Evolutionary conservation across 2,329 filamentous ascomycete genomes (phyloP).

Genomic region (Monosporascus sp.): DNA sequence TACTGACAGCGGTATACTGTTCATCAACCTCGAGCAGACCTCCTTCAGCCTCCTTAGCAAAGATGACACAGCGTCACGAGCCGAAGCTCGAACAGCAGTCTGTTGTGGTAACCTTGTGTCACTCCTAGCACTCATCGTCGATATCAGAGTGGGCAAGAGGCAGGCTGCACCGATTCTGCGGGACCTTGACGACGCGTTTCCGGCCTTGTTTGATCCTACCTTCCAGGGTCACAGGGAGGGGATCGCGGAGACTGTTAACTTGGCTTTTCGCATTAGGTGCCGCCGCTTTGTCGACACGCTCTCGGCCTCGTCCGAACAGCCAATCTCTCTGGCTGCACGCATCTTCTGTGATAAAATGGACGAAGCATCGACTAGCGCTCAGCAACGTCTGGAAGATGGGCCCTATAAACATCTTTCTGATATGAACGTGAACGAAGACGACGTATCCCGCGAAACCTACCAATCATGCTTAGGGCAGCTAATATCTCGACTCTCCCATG

Average conservation of each 20-base stretch:
- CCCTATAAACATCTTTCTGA: slow-evolving; percentile 15
- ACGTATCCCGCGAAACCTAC: slow-evolving; percentile 1
- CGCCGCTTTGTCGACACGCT: slow-evolving; percentile 14
- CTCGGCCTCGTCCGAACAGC: slow-evolving; percentile 1
- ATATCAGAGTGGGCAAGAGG: slow-evolving; percentile 8
- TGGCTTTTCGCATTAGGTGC: slow-evolving; percentile 20
- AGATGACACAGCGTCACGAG: slow-evolving; percentile 5
- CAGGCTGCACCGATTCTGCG: slow-evolving; percentile 9
- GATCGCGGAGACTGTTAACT: slow-evolving; percentile 3
- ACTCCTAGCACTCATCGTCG: slow-evolving; percentile 13
- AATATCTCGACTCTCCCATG: slow-evolving; percentile 3
- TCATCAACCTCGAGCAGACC: slow-evolving; percentile 7
- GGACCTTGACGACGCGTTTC: slow-evolving; percentile 19
- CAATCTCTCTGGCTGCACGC: slow-evolving; percentile 12
- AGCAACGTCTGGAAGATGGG: slow-evolving; percentile 8
- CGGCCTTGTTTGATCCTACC: slow-evolving; percentile 7
- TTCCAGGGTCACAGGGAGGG: slow-evolving; percentile 1
- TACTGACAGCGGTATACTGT: slow-evolving; percentile 6
- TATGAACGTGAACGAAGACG: slow-evolving; percentile 5
- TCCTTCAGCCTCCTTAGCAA: slow-evolving; percentile 9
- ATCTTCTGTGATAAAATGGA: slow-evolving; percentile 17
- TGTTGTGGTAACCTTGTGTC: slow-evolving; percentile 20
- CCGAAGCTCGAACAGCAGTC: slow-evolving; percentile 8
- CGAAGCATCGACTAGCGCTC: slow-evolving; percentile 2
- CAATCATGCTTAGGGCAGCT: slow-evolving; percentile 9